Percentiles rank a stretch among this genome's conserved stretches.
phyloP scores from a whole-genome alignment of 805 yeast species.

The Grigorovia transvaalensis region DNA sequence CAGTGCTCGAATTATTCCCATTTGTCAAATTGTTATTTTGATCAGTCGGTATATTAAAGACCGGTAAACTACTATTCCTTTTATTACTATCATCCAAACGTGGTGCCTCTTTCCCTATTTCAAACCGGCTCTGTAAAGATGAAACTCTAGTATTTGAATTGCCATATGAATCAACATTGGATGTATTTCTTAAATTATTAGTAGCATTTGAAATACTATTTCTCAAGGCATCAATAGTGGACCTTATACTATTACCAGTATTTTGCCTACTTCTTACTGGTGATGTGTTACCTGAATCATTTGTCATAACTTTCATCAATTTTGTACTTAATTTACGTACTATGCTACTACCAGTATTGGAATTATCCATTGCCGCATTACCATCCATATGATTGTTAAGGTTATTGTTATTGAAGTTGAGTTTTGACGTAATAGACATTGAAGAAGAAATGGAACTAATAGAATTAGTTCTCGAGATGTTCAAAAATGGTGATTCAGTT shows the following conservation, averaged over 20 bases:
- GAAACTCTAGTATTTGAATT: conserved; percentile 1
- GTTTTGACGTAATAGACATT: neutral
- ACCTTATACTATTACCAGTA: conserved; percentile 18
- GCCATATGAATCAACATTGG: conserved; percentile 4
- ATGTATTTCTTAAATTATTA: conserved; percentile 3
- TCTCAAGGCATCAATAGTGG: conserved; percentile 13
- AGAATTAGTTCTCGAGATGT: neutral
- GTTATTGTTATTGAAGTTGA: neutral
- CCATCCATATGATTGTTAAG: neutral
- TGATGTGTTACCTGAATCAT: conserved; percentile 12
- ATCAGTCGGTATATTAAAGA: neutral
- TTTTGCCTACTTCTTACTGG: conserved; percentile 19
- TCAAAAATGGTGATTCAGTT: conserved; percentile 7
- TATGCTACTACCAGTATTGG: conserved; percentile 15
- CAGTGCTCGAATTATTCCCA: neutral
- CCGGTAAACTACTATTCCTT: neutral
- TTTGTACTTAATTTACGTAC: conserved; percentile 10
- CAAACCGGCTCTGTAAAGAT: neutral
- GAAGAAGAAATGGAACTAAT: neutral
- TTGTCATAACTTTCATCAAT: conserved; percentile 14
- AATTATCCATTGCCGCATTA: conserved; percentile 4
- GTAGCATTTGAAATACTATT: conserved; percentile 8
- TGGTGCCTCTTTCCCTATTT: neutral
- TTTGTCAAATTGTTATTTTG: neutral
- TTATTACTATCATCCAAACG: neutral